Evolutionary conservation across 345 rosid species (phyloP).

Genomic region (Triadica sebifera): DNA sequence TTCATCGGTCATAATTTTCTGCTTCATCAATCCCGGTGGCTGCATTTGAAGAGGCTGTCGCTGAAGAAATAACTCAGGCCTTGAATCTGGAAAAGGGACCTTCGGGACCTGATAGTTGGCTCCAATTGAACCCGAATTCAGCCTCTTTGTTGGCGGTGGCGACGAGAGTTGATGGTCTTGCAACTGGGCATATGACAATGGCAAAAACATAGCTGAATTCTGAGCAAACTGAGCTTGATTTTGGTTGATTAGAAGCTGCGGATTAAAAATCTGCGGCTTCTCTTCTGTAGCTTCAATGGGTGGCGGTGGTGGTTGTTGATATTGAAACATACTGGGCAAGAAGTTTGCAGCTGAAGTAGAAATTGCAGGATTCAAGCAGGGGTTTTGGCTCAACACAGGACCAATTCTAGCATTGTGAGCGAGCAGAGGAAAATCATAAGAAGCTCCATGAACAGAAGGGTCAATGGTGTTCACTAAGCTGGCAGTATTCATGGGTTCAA

Average conservation of each 20-base stretch:
- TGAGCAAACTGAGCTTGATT: slow-evolving; percentile 47
- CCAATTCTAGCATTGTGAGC: slow-evolving; percentile 25
- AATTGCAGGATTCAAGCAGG: slow-evolving; percentile 20
- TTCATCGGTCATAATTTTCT: slow-evolving; percentile 42
- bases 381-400: slow-evolving; percentile 15
- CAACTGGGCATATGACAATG: slow-evolving; percentile 32
- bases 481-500: slow-evolving; percentile 31
- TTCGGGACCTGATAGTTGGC: slow-evolving; percentile 33
- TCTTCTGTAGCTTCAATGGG: slow-evolving; percentile 37
- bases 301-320: slow-evolving; percentile 17
- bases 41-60: slow-evolving; percentile 47
- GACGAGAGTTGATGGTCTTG: slow-evolving; percentile 54
- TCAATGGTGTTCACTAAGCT: slow-evolving; percentile 28
- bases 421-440: slow-evolving; percentile 34
- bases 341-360: slow-evolving; percentile 19
- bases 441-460: slow-evolving; percentile 26
- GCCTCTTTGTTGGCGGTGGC: slow-evolving; percentile 43
- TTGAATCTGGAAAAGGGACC: slow-evolving; percentile 41
- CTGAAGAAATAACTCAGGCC: slow-evolving; percentile 41
- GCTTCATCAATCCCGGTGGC: slow-evolving; percentile 36
- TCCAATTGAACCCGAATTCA: slow-evolving; percentile 27
- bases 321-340: slow-evolving; percentile 26
- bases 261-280: slow-evolving; percentile 49
- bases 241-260: slow-evolving; percentile 45
- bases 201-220: slow-evolving; percentile 50